phyloP scores from a whole-genome alignment of 257 asterid genomes.

The Plantago major region DNA sequence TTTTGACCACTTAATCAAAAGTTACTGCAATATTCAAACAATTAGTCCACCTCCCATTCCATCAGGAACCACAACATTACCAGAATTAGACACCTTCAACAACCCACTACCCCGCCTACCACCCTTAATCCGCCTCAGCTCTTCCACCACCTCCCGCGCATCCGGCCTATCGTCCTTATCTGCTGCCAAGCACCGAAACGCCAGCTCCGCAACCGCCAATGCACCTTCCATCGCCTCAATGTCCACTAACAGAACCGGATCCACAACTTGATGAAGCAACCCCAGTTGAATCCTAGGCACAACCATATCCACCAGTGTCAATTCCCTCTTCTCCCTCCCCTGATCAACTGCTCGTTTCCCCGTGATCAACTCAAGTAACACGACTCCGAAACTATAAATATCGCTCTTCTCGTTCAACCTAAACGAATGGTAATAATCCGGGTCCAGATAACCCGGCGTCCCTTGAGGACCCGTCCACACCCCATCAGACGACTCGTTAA shows the following conservation, averaged over 20 bases:
- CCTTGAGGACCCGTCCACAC: conserved; percentile 99
- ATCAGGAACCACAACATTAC: conserved; percentile 72
- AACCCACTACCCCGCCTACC: conserved; percentile 35
- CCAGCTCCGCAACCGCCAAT: conserved; percentile 71
- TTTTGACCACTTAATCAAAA: background rate
- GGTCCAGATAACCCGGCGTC: conserved; percentile 91
- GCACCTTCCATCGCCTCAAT: conserved; percentile 67
- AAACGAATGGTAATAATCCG: conserved; percentile 77
- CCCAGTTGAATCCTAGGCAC: conserved; percentile 93
- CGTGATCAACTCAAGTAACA: conserved; percentile 71
- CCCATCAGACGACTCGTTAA: conserved; percentile 50
- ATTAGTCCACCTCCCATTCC: conserved; percentile 31
- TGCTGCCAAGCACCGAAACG: conserved; percentile 74
- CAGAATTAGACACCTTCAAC: conserved; percentile 50
- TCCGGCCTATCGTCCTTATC: conserved; percentile 93
- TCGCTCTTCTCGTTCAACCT: conserved; percentile 90
- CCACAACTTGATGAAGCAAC: conserved; percentile 75
- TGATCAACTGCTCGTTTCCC: conserved; percentile 90
- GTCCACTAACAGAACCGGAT: conserved; percentile 62
- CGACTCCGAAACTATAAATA: conserved; percentile 88
- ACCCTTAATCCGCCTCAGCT: conserved; percentile 64
- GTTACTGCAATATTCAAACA: conserved; percentile 19
- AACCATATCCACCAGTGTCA: conserved; percentile 83
- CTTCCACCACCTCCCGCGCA: conserved; percentile 72
- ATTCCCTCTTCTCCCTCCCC: conserved; percentile 75